phyloP scores from a whole-genome alignment of 768 basidiomycete genomes.

The Xerocomus spinulosus region DNA sequence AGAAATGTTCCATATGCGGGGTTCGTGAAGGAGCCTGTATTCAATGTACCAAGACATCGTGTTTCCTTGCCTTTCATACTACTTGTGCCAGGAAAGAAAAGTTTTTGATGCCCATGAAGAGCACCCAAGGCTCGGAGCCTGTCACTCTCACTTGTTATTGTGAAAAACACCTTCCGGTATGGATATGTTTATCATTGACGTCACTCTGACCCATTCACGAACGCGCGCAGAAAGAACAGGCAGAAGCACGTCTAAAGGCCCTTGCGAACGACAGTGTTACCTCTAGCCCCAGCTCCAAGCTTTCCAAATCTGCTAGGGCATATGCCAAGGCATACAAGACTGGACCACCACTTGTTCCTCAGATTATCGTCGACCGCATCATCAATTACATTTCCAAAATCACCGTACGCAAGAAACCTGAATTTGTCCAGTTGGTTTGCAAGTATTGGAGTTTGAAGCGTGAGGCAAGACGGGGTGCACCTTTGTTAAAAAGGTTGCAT shows the following conservation, averaged over 20 bases:
- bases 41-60: conserved; percentile 86
- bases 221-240: conserved; percentile 57
- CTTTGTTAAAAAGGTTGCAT: conserved; percentile 87
- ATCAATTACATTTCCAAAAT: conserved; percentile 68
- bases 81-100: conserved; percentile 91
- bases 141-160: conserved; percentile 77
- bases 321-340: conserved; percentile 90
- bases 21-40: conserved; percentile 80
- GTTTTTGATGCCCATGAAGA: conserved; percentile 83
- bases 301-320: conserved; percentile 80
- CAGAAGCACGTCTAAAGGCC: conserved; percentile 53
- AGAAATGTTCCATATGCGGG: conserved; percentile 66
- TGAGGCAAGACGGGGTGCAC: conserved; percentile 89
- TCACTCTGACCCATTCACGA: not conserved
- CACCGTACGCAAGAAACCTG: conserved; percentile 65
- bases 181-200: conserved; percentile 20
- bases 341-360: conserved; percentile 89
- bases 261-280: conserved; percentile 43
- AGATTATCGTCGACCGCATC: conserved; percentile 77
- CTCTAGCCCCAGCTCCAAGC: conserved; percentile 38
- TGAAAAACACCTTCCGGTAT: conserved; percentile 85
- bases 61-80: conserved; percentile 90
- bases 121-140: conserved; percentile 67
- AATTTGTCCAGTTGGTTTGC: conserved; percentile 74
- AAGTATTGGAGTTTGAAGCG: conserved; percentile 98